Percentiles rank a stretch among this genome's conserved stretches.
phyloP scores from a whole-genome alignment of 169 alveolate species.

The Plasmodium adleri region DNA sequence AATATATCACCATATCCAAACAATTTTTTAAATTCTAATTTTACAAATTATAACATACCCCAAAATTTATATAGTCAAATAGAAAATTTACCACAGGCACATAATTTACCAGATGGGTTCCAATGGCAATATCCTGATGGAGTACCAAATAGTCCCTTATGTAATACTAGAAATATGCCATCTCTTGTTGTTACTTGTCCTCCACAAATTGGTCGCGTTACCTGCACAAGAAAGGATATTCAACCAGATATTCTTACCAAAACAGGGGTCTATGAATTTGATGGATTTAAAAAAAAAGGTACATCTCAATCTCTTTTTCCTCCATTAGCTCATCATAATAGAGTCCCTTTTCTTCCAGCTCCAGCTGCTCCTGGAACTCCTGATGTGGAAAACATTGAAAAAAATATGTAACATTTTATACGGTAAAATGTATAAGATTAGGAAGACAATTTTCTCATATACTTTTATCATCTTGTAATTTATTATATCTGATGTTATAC shows the following conservation, averaged over 20 bases:
- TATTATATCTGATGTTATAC: too few relatives aligned
- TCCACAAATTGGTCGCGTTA: constrained; percentile 84
- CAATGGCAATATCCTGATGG: constrained; percentile 81
- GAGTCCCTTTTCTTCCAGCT: constrained; percentile 80
- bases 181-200: constrained; percentile 85
- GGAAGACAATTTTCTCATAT: too few relatives aligned
- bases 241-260: constrained; percentile 85
- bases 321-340: constrained; percentile 82
- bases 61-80: constrained; percentile 43
- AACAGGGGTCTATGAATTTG: constrained; percentile 83
- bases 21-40: constrained; percentile 19
- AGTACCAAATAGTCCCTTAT: constrained; percentile 22
- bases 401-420: constrained; percentile 13
- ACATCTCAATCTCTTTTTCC: constrained; percentile 84
- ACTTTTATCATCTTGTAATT: too few relatives aligned
- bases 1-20: not conserved
- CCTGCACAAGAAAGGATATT: constrained; percentile 77
- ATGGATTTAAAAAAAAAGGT: constrained; percentile 79
- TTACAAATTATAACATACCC: constrained; percentile 9
- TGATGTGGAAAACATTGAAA: constrained; percentile 75
- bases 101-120: constrained; percentile 83
- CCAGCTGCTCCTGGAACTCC: constrained; percentile 82
- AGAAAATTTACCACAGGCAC: constrained; percentile 61
- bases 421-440: too few relatives aligned
- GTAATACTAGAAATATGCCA: constrained; percentile 74